These are phyloP conservation scores for Phytophthora pistaciae DNA, from an alignment of 352 stramenopile species.

Conservation along the genomic window DNA sequence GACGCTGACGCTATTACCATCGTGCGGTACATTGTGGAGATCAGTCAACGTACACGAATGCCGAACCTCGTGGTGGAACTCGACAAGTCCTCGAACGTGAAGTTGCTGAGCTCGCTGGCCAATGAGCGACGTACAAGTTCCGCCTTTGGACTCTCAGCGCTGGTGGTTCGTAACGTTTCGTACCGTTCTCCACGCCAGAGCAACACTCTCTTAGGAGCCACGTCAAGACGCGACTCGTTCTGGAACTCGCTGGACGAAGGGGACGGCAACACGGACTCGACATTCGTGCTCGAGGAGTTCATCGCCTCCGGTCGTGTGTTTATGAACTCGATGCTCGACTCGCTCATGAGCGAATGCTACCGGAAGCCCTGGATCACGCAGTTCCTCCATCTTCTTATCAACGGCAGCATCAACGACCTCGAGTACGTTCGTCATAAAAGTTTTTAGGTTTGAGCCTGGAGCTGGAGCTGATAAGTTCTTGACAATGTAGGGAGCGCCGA, in stretches of 20 bases:
- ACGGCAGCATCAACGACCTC: conserved; percentile 61
- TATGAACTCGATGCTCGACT: conserved; percentile 78
- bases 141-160: conserved; percentile 46
- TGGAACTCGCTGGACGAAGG: conserved; percentile 48
- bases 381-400: conserved; percentile 73
- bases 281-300: conserved; percentile 77
- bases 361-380: conserved; percentile 78
- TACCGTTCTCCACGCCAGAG: conserved; percentile 56
- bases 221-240: conserved; percentile 55
- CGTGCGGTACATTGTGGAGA: conserved; percentile 85
- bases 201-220: neutral
- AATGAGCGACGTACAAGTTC: conserved; percentile 58
- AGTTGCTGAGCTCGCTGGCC: conserved; percentile 75
- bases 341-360: conserved; percentile 84
- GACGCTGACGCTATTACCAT: conserved; percentile 86
- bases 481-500: conserved; percentile 48
- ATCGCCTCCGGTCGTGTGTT: conserved; percentile 78
- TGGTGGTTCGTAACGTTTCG: conserved; percentile 51
- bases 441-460: too few relatives aligned
- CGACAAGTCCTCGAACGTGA: conserved; percentile 79
- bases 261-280: conserved; percentile 37
- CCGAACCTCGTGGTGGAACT: conserved; percentile 82
- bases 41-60: conserved; percentile 69
- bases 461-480: too few relatives aligned
- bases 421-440: conserved; percentile 40